Percentiles rank a stretch among this genome's conserved stretches.
These are phyloP conservation scores for Phragmites australis DNA, from an alignment of 176 grass and related monocot species.

Conservation along the genomic window DNA sequence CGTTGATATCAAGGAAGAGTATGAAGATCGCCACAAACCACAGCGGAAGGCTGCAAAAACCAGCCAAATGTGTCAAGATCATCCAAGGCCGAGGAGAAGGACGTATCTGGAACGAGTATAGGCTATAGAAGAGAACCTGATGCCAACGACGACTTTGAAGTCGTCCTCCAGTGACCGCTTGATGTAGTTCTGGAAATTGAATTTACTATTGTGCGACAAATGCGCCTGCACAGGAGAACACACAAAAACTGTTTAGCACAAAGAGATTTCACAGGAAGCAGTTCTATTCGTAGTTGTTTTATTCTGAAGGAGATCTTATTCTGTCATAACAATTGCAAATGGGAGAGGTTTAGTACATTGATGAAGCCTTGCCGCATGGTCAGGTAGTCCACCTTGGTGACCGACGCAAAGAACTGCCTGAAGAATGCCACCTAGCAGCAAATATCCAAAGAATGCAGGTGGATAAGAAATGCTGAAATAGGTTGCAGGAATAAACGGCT, in stretches of 20 bases:
- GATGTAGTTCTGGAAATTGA: conserved; percentile 90
- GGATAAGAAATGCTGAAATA: conserved; percentile 5
- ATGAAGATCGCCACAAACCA: conserved; percentile 63
- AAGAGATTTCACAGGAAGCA: not conserved
- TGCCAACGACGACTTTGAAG: conserved; percentile 86
- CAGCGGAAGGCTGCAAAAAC: conserved; percentile 51
- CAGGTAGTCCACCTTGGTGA: conserved; percentile 84
- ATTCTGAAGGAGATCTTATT: not conserved
- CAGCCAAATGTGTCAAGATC: conserved; percentile 29
- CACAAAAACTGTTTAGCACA: not conserved
- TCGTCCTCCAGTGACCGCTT: conserved; percentile 90
- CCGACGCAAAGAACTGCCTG: conserved; percentile 87
- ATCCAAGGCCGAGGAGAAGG: not conserved
- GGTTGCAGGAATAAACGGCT: not conserved
- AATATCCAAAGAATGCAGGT: not conserved
- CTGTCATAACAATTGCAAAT: not conserved
- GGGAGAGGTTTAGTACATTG: conserved; percentile 45
- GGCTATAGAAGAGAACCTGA: conserved; percentile 48
- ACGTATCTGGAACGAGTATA: not conserved
- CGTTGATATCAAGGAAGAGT: conserved; percentile 49
- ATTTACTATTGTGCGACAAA: conserved; percentile 58
- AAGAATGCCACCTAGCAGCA: conserved; percentile 68
- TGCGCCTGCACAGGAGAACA: conserved; percentile 53
- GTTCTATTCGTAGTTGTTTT: too few relatives aligned
- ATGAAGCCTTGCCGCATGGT: conserved; percentile 89